Conservation (phyloP, 495 filamentous ascomycete genomes). For the Penicillium angulare region DNA sequence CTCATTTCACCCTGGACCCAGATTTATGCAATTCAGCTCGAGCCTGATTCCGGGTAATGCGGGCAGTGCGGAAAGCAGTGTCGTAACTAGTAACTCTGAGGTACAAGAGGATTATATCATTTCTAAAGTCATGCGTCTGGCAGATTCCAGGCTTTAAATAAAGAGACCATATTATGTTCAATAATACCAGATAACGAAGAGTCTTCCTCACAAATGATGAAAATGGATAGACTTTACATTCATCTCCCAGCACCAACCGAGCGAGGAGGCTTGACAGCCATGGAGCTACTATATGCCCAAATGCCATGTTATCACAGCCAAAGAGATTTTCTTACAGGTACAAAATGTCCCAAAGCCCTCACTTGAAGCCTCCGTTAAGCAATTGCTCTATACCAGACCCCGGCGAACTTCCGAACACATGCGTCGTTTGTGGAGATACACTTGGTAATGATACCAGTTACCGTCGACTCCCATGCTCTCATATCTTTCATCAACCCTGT, state of each 20-base stretch:
- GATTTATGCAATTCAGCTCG: neutral
- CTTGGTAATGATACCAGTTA: neutral
- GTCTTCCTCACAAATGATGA: too few species aligned
- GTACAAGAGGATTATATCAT: too few species aligned
- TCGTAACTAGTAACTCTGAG: too few species aligned
- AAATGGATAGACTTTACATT: neutral
- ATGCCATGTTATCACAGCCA: slow-evolving; percentile 2
- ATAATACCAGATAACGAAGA: too few species aligned
- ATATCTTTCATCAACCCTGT: slow-evolving; percentile 5
- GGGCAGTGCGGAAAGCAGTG: neutral
- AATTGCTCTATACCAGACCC: neutral
- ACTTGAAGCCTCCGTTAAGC: neutral
- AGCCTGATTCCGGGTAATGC: neutral
- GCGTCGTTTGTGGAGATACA: neutral
- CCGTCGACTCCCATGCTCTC: slow-evolving; percentile 1
- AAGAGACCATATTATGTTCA: too few species aligned
- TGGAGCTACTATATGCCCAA: slow-evolving; percentile 1
- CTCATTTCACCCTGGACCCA: too few species aligned
- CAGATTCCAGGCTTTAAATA: too few species aligned
- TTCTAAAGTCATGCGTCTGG: too few species aligned
- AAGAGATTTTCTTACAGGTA: neutral
- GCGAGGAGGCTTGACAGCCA: slow-evolving; percentile 1
- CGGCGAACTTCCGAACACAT: neutral
- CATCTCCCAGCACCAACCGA: neutral
- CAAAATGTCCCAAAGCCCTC: neutral